Evolutionary conservation across 2,329 filamentous ascomycete species (phyloP).

Genomic region (Claviceps pusilla): DNA sequence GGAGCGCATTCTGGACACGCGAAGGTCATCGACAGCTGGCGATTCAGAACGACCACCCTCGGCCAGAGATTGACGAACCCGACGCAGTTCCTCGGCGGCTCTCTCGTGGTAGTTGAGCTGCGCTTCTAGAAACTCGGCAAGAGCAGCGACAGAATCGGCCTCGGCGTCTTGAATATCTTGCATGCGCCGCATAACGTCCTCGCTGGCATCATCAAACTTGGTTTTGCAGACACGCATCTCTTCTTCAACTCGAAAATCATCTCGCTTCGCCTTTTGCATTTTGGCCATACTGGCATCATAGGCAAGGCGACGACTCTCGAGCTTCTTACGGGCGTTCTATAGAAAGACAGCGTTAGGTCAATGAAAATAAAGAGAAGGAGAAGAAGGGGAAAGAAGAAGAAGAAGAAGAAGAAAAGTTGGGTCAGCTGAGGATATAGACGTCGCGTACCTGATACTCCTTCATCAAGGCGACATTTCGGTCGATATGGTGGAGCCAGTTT

Average conservation of each 20-base stretch:
- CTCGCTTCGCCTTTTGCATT: slow-evolving; percentile 84
- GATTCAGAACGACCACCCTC: slow-evolving; percentile 9
- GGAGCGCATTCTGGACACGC: slow-evolving; percentile 26
- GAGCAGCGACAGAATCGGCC: slow-evolving; percentile 62
- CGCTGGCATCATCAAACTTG: slow-evolving; percentile 90
- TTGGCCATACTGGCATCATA: slow-evolving; percentile 83
- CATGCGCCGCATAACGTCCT: slow-evolving; percentile 86
- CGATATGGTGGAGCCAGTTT: slow-evolving; percentile 82
- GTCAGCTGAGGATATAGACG: neutral
- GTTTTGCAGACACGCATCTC: slow-evolving; percentile 81
- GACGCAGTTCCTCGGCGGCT: slow-evolving; percentile 66
- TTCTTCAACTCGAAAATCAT: slow-evolving; percentile 86
- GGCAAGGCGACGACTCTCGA: slow-evolving; percentile 74
- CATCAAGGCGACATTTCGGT: slow-evolving; percentile 83
- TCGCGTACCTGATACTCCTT: slow-evolving; percentile 79
- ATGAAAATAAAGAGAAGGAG: too few relatives aligned
- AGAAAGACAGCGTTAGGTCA: neutral
- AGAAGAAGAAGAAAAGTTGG: neutral
- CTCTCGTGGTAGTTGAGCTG: slow-evolving; percentile 85
- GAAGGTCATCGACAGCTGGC: slow-evolving; percentile 5
- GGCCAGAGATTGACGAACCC: slow-evolving; percentile 33
- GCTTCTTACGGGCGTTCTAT: slow-evolving; percentile 71
- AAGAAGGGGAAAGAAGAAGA: too few relatives aligned
- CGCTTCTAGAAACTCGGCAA: slow-evolving; percentile 70
- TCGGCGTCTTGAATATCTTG: slow-evolving; percentile 92